These are phyloP conservation scores for Penicillium sp. DNA, from an alignment of 2,329 filamentous ascomycete species.

Conservation along the genomic window DNA sequence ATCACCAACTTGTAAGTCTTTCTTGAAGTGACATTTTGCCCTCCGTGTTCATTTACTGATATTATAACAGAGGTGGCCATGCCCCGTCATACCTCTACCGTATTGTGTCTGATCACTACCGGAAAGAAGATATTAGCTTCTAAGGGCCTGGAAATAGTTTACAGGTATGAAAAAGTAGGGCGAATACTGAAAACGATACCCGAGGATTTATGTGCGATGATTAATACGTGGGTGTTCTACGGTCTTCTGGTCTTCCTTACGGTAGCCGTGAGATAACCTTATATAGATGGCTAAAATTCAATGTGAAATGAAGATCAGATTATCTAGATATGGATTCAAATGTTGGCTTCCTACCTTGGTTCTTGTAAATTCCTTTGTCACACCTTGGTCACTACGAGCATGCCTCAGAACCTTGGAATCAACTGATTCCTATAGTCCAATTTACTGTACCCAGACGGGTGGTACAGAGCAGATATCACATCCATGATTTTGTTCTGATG, in stretches of 20 bases:
- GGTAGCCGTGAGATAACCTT: neutral
- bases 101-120: constrained; percentile 66
- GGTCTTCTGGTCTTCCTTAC: neutral
- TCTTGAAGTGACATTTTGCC: neutral
- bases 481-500: too few relatives aligned
- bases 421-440: too few relatives aligned
- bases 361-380: too few relatives aligned
- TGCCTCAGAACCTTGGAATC: too few relatives aligned
- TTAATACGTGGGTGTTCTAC: constrained; percentile 10
- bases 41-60: constrained; percentile 12
- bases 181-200: constrained; percentile 22
- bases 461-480: too few relatives aligned
- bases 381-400: too few relatives aligned
- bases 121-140: constrained; percentile 60
- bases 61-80: constrained; percentile 55
- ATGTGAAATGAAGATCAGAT: neutral
- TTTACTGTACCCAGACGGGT: too few relatives aligned
- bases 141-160: constrained; percentile 14
- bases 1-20: constrained; percentile 76
- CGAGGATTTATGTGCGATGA: constrained; percentile 22
- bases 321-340: too few relatives aligned
- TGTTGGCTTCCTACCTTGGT: too few relatives aligned
- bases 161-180: constrained; percentile 4
- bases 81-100: constrained; percentile 65
- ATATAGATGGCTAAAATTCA: constrained; percentile 2